Evolutionary conservation across 129 eudicot species (phyloP), one percentile per base, ranked within the genome.

Genomic region (Logfia minima): DNA sequence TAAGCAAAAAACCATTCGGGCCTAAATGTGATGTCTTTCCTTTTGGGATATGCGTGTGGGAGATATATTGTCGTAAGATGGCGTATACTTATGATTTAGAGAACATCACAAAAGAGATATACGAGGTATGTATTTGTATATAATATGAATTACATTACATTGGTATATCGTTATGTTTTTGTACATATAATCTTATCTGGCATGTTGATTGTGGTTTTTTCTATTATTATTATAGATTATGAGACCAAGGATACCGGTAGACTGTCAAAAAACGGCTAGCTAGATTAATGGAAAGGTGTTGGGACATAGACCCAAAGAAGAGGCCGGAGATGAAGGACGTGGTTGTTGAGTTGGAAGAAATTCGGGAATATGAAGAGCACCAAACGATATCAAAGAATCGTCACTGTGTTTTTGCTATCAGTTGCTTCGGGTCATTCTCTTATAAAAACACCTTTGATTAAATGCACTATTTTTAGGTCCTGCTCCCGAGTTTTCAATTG

Each of bases 21-120:
- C 70, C 74, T 34, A 86, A 79, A 69, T 86, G 86, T 7, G 89
- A 86, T 8, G 86, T 86, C 14, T 86, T 79, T 45, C 77, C 86
- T 37, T 85, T 82, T 82, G 86, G 84, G 45, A 85, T 85, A 35
- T 85, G 86, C 63, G 72, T 85, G 66, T 86, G 85, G 87, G 90
- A 86, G 72, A 83, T 80, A n/a, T 83, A 80, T 35, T 80, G 85
- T 51, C 77, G 89, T 6, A 85, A 83, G 19, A 80, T 79, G 34
- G 87, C 85, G 6, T 83, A 77, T 74, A 75, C 86, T 4, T 74
- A 80, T 64, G 77, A 77, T 51, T 41, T 79, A 41, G 87, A 77
- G 58, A 77, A 79, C 19, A 63, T 80, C 28, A 43, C 85, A 6
- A 16, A 80, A 5, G 81, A 73, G 31, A 77, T 86, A 55, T 78